Evolutionary conservation across 2,329 filamentous ascomycete genomes (phyloP).

Genomic region (Biscogniauxia mediterranea): DNA sequence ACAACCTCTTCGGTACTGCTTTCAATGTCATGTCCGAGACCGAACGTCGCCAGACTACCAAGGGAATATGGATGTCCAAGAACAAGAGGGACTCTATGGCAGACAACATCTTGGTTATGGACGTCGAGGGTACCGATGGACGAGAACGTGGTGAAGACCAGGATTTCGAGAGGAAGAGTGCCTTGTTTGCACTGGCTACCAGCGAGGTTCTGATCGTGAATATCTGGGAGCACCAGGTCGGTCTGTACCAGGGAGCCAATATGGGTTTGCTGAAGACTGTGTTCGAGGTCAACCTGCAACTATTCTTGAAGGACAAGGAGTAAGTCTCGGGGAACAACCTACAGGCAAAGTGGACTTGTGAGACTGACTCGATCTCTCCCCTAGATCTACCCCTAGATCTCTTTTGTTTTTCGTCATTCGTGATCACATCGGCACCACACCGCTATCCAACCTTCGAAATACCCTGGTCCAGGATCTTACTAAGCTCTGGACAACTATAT

Average conservation of each 20-base stretch:
- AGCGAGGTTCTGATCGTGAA: slow-evolving; percentile 98
- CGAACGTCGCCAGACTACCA: slow-evolving; percentile 93
- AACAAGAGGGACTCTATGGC: slow-evolving; percentile 85
- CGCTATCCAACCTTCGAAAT: slow-evolving; percentile 82
- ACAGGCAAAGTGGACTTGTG: neutral
- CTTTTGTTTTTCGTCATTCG: slow-evolving; percentile 98
- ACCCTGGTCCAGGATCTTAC: slow-evolving; percentile 88
- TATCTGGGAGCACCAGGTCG: slow-evolving; percentile 99
- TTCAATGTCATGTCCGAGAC: slow-evolving; percentile 98
- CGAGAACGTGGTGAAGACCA: slow-evolving; percentile 96
- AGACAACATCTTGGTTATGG: slow-evolving; percentile 98
- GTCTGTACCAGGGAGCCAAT: slow-evolving; percentile 95
- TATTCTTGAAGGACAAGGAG: slow-evolving; percentile 95
- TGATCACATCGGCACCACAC: slow-evolving; percentile 91
- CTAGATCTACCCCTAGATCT: slow-evolving; percentile 79
- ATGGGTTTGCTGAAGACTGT: slow-evolving; percentile 99
- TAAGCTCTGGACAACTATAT: slow-evolving; percentile 89
- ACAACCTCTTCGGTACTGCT: slow-evolving; percentile 90
- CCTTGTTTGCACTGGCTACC: slow-evolving; percentile 92
- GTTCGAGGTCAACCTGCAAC: slow-evolving; percentile 95
- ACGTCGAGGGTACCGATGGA: slow-evolving; percentile 96
- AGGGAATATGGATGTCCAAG: slow-evolving; percentile 99
- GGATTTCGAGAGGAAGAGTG: slow-evolving; percentile 98
- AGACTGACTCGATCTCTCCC: slow-evolving; percentile 12
- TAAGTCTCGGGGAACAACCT: slow-evolving; percentile 43